phyloP scores from a whole-genome alignment of 768 basidiomycete species.

The Leccinum arenicola region DNA sequence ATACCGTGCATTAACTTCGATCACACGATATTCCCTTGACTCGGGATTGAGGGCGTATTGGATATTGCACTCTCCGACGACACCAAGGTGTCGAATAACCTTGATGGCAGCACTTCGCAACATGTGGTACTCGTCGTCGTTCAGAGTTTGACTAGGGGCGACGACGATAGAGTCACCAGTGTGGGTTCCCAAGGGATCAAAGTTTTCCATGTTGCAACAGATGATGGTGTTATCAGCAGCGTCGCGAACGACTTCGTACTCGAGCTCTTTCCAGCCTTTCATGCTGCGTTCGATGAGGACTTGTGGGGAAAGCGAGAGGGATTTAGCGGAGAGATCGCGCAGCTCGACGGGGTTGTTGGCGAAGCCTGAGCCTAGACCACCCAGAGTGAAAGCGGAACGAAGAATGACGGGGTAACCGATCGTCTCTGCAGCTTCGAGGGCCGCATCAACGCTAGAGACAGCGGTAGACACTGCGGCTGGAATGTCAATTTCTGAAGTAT shows the following conservation, averaged over 20 bases:
- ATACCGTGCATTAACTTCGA: slow-evolving; percentile 94
- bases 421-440: slow-evolving; percentile 82
- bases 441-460: slow-evolving; percentile 92
- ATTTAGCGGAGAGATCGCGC: slow-evolving; percentile 89
- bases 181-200: slow-evolving; percentile 97
- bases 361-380: slow-evolving; percentile 97
- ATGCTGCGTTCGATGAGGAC: slow-evolving; percentile 96
- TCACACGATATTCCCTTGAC: slow-evolving; percentile 94
- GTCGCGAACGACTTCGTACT: slow-evolving; percentile 99
- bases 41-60: slow-evolving; percentile 97
- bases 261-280: slow-evolving; percentile 99
- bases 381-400: slow-evolving; percentile 94
- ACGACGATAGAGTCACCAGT: slow-evolving; percentile 99
- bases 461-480: slow-evolving; percentile 95
- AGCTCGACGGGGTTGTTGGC: slow-evolving; percentile 93
- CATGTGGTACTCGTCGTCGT: slow-evolving; percentile 99
- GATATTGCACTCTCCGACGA: slow-evolving; percentile 95
- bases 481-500: slow-evolving; percentile 84
- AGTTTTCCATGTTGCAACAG: slow-evolving; percentile 99
- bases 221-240: slow-evolving; percentile 99
- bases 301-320: slow-evolving; percentile 88
- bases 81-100: slow-evolving; percentile 87
- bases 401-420: slow-evolving; percentile 99
- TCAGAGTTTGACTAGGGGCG: slow-evolving; percentile 95
- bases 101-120: slow-evolving; percentile 96